These are phyloP conservation scores for Xylaria palmicola DNA, from an alignment of 495 filamentous ascomycete species.

Conservation along the genomic window DNA sequence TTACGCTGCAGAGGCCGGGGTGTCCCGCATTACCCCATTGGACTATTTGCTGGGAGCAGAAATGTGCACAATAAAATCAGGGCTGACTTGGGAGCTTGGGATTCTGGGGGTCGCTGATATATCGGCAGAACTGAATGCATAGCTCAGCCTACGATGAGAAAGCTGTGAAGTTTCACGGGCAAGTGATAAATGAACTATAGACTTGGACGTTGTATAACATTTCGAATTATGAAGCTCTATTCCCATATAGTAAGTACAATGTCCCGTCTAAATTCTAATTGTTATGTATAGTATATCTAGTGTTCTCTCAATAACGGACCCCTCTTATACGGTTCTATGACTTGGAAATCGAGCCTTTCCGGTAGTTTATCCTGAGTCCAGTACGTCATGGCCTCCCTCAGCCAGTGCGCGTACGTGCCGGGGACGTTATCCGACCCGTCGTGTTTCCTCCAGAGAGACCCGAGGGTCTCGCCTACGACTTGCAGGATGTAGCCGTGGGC, in stretches of 20 bases:
- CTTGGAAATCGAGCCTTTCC: constrained; percentile 30
- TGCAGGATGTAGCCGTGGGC: constrained; percentile 52
- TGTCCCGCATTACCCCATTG: too few species aligned
- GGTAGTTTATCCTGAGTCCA: constrained; percentile 41
- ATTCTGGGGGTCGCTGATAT: too few species aligned
- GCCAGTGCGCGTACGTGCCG: constrained; percentile 48
- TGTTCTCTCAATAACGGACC: constrained; percentile 36
- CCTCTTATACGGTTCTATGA: constrained; percentile 38
- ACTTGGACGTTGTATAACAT: not conserved
- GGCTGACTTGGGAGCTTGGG: too few species aligned
- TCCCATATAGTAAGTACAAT: not conserved
- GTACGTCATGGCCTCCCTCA: constrained; percentile 42
- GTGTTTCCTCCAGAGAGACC: constrained; percentile 48
- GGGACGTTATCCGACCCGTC: constrained; percentile 43
- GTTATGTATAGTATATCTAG: constrained; percentile 18
- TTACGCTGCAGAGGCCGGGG: too few species aligned
- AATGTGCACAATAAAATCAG: too few species aligned
- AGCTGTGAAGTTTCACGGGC: too few species aligned
- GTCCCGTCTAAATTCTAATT: constrained; percentile 1
- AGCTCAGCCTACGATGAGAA: too few species aligned
- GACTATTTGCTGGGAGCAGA: too few species aligned
- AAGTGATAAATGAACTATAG: too few species aligned
- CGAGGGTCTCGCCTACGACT: constrained; percentile 44
- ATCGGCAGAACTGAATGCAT: too few species aligned
- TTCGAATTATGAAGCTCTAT: not conserved